Conservation (phyloP, 179 eudicot species). For the Patellifolia procumbens region DNA sequence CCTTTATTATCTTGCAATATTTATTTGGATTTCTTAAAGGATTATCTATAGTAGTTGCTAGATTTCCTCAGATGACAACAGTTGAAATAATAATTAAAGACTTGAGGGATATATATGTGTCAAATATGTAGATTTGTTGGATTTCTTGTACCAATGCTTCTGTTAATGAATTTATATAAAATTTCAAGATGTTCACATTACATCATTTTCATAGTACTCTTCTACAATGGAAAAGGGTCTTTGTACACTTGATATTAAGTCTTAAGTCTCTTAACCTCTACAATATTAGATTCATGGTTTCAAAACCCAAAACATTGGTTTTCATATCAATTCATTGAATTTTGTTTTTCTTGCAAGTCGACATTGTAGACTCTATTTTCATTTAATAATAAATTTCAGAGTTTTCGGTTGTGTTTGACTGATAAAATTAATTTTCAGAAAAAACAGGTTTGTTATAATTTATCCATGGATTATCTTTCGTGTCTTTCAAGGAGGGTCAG, state of each 20-base stretch:
- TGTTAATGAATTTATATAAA: neutral
- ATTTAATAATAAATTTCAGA: neutral
- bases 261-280: no score
- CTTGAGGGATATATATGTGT: neutral
- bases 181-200: neutral
- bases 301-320: constrained; percentile 10
- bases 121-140: neutral
- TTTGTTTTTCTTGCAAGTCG: neutral
- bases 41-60: constrained; percentile 14
- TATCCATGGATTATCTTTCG: no score
- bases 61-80: neutral
- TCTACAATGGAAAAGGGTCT: neutral
- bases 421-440: no score
- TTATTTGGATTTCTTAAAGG: constrained; percentile 4
- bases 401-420: neutral
- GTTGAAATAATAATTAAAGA: neutral
- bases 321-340: neutral
- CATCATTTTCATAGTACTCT: constrained; percentile 11
- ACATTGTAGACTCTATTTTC: constrained; percentile 9
- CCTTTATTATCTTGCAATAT: neutral
- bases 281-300: constrained; percentile 2
- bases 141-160: constrained; percentile 7
- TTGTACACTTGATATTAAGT: no score
- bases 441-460: no score
- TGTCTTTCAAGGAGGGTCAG: no score